Evolutionary conservation across 306 rosid genomes (phyloP).

Genomic region (Sphenostylis stenocarpa): DNA sequence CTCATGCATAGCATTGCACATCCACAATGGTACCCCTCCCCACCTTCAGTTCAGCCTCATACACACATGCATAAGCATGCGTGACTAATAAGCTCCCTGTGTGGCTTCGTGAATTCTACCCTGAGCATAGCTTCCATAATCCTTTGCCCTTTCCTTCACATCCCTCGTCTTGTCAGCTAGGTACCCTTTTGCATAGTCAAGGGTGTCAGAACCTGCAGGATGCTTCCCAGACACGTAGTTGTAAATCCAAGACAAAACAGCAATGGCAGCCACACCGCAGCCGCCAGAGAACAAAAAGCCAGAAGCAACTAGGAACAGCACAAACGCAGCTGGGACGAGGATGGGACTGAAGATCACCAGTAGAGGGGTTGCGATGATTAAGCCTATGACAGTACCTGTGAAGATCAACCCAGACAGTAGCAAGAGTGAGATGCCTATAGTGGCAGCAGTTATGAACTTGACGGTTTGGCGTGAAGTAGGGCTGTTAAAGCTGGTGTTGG

Average conservation of each 20-base stretch:
- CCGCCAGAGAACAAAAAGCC: conserved; percentile 59
- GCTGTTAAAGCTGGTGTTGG: neutral
- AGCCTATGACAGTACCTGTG: conserved; percentile 55
- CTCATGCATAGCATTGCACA: neutral
- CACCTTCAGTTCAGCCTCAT: neutral
- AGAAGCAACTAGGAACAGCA: conserved; percentile 32
- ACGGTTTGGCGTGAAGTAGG: conserved; percentile 42
- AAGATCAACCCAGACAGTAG: conserved; percentile 50
- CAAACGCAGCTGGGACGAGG: conserved; percentile 50
- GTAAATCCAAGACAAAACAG: conserved; percentile 59
- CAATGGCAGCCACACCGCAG: conserved; percentile 51
- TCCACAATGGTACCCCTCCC: neutral
- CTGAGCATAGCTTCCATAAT: conserved; percentile 33
- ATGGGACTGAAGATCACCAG: conserved; percentile 62
- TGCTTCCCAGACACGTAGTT: conserved; percentile 43
- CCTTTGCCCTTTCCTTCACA: conserved; percentile 48
- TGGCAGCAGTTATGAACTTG: conserved; percentile 53
- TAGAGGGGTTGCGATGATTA: conserved; percentile 57
- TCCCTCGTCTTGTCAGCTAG: conserved; percentile 51
- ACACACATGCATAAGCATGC: neutral
- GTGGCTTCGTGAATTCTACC: conserved; percentile 41
- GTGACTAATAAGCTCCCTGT: conserved; percentile 25
- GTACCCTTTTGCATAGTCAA: conserved; percentile 47
- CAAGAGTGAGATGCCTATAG: conserved; percentile 53
- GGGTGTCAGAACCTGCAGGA: conserved; percentile 41